Percentiles rank a stretch among this genome's conserved stretches.
These are phyloP conservation scores for Pythium sukuiense DNA, from an alignment of 352 stramenopile species.

Conservation along the genomic window DNA sequence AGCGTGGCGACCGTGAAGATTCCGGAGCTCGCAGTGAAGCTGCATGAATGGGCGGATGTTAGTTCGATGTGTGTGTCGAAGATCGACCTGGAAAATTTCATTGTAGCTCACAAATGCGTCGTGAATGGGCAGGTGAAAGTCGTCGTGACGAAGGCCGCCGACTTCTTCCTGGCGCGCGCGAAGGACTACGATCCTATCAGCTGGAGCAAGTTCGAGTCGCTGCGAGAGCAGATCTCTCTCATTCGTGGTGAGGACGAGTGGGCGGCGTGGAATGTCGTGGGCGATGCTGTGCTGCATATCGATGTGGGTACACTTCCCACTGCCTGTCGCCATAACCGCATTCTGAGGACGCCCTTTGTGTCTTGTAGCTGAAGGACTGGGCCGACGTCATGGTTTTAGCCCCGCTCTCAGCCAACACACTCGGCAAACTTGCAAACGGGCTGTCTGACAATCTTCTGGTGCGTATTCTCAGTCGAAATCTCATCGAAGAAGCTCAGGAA, in stretches of 20 bases:
- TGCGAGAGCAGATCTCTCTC: constrained; percentile 38
- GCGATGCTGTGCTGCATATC: constrained; percentile 87
- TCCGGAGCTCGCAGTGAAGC: constrained; percentile 70
- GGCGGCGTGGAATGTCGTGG: constrained; percentile 71
- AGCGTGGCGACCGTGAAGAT: constrained; percentile 89
- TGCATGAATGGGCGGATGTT: constrained; percentile 64
- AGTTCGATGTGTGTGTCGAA: neutral
- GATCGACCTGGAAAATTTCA: neutral
- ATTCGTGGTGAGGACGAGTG: constrained; percentile 84
- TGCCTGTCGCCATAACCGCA: no score
- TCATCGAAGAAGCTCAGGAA: neutral
- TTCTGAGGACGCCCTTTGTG: neutral
- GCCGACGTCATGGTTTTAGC: constrained; percentile 90
- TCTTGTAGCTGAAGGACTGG: constrained; percentile 91
- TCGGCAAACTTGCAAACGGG: constrained; percentile 91
- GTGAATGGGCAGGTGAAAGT: constrained; percentile 59
- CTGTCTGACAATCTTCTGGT: constrained; percentile 95
- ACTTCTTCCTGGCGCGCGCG: constrained; percentile 80
- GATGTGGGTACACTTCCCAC: constrained; percentile 43
- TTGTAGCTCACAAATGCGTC: neutral
- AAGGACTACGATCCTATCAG: constrained; percentile 63
- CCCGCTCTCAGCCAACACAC: constrained; percentile 89
- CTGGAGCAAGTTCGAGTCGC: constrained; percentile 47
- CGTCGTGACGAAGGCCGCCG: constrained; percentile 76
- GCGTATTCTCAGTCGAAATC: neutral